Evolutionary conservation across 176 grass and related monocot species (phyloP).

Genomic region (Avena insularis): DNA sequence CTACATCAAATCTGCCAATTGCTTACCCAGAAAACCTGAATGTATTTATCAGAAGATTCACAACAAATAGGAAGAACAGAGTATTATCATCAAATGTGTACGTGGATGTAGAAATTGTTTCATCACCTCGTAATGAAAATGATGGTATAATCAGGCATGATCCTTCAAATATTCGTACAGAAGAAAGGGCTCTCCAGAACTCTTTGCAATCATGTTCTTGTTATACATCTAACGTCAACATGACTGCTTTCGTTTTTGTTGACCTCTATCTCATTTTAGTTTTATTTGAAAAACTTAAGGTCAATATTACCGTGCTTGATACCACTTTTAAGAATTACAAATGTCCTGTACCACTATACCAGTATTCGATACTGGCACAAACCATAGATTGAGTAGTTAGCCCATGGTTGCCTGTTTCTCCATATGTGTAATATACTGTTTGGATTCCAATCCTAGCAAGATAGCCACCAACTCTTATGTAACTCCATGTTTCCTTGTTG

Average conservation of each 20-base stretch:
- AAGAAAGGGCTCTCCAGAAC: not conserved
- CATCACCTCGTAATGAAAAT: not conserved
- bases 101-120: not conserved
- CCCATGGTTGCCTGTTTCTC: not conserved
- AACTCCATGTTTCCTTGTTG: slow-evolving; percentile 10
- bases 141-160: not conserved
- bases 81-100: slow-evolving; percentile 7
- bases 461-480: not conserved
- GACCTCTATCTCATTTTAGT: not conserved
- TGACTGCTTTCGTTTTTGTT: not conserved
- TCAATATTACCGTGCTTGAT: not conserved
- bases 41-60: not conserved
- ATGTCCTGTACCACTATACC: not conserved
- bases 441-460: not conserved
- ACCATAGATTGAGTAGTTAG: not conserved
- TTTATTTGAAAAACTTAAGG: not conserved
- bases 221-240: not conserved
- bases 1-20: slow-evolving; percentile 22
- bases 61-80: not conserved
- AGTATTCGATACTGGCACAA: not conserved
- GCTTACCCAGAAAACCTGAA: not conserved
- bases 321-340: not conserved
- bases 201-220: not conserved
- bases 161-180: not conserved
- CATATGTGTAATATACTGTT: not conserved